Evolutionary conservation across 2,329 filamentous ascomycete genomes (phyloP).

Genomic region (Ustulina deusta): DNA sequence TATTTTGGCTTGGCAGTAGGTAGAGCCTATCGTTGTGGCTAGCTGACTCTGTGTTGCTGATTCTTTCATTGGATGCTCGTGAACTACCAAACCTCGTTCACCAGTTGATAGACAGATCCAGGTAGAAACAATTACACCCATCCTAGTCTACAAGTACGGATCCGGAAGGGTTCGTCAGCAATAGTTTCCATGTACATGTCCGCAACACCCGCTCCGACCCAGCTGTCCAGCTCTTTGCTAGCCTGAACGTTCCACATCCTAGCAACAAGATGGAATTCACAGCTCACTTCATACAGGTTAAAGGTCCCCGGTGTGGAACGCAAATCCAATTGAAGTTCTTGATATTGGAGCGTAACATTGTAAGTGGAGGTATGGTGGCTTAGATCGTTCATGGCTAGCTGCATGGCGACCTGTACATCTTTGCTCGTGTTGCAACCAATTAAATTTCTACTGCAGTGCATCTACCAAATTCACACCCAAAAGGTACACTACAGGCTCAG

Average conservation of each 20-base stretch:
- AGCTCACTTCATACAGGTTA: not conserved
- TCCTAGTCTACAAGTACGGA: not conserved
- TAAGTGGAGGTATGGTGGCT: slow-evolving; percentile 1
- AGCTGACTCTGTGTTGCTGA: slow-evolving; percentile 11
- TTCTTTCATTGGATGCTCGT: not conserved
- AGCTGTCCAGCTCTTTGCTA: slow-evolving; percentile 17
- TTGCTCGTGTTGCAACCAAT: slow-evolving; percentile 6
- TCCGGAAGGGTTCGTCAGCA: slow-evolving; percentile 15
- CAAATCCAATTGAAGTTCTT: not conserved
- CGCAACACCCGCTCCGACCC: not conserved
- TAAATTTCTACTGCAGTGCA: not conserved
- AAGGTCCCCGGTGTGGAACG: not conserved
- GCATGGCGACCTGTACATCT: not conserved
- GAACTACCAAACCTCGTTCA: not conserved
- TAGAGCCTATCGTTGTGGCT: slow-evolving; percentile 9
- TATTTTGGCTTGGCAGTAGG: slow-evolving; percentile 16
- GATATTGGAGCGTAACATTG: not conserved
- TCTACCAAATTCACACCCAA: not conserved
- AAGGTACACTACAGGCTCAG: not conserved
- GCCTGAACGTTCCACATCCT: slow-evolving; percentile 5
- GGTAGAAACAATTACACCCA: slow-evolving; percentile 4
- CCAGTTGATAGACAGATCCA: not conserved
- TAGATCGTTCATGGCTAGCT: not conserved
- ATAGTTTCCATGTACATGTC: slow-evolving; percentile 2
- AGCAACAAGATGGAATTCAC: not conserved